Base-by-base conservation (phyloP, 2,329 filamentous ascomycete genomes). In the Penicillium sp. region DNA sequence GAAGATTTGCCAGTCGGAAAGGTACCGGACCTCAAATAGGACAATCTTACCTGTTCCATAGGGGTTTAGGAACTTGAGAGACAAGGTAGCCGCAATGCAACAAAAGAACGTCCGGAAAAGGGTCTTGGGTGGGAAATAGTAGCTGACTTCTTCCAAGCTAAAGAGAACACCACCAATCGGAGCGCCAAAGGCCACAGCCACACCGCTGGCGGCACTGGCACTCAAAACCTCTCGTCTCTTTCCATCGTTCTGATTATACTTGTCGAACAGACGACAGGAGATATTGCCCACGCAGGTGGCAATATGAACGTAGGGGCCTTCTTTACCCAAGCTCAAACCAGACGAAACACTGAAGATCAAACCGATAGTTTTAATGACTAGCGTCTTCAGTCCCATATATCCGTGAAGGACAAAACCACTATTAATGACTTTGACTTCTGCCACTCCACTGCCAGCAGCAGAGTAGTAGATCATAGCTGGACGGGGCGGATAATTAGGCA, bases 21-120 rank as follows among this genome's bases (percentile, higher is more conserved):
- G 68, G 64, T 97, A 98, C 10, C 90, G 83, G 44, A 98, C 89
- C 67, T 97, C 83, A 66, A 98, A 98, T 63, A 97, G 79, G 59
- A 98, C 93, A 55, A 98, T 95, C 71, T 98, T 97, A 65, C 87
- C 83, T 0, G 90, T 97, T 28, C 91, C 91, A 61, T 97, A 98
- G 0, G 93, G 93, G 61, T 98, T 94, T 33, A 97, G 75, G 58
- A 96, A 96, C 63, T 96, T 96, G 59, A 98, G 75, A 1, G 90
- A 91, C 31, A 98, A 71, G 0, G 93, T 89, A 1, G 93, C 90
- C 29, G 75, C 84, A 60, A 97, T 97, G 69, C 91, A 97, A 74
- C 91, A 97, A 71, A 97, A 97, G 69, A 98, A 98, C 0, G 93
- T 97, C 46, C 93, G 78, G 73, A 98, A 98, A 8, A 98, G 78